phyloP scores from a whole-genome alignment of 2,329 filamentous ascomycete species.

The Trichoderma koningiopsis region DNA sequence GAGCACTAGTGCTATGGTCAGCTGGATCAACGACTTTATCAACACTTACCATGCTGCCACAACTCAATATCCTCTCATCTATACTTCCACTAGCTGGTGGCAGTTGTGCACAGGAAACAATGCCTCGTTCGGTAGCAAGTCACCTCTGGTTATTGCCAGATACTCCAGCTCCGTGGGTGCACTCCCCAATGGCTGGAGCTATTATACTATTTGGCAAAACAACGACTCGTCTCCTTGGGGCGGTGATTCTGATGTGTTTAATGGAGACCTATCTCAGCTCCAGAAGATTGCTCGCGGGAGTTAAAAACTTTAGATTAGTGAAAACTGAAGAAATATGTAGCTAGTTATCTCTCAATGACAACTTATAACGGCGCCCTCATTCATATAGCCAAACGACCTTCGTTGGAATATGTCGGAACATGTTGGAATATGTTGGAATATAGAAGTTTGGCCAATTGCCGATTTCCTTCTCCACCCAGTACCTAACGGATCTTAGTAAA shows the following conservation, averaged over 20 bases:
- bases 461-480: fast-evolving
- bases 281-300: slow-evolving; percentile 30
- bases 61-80: slow-evolving; percentile 54
- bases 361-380: neutral
- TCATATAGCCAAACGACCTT: neutral
- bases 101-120: slow-evolving; percentile 53
- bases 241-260: slow-evolving; percentile 32
- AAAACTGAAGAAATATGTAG: neutral
- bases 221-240: slow-evolving; percentile 29
- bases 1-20: slow-evolving; percentile 48
- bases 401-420: neutral
- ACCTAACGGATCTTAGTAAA: too few species aligned
- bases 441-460: neutral
- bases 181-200: slow-evolving; percentile 54
- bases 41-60: slow-evolving; percentile 51
- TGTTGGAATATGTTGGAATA: neutral
- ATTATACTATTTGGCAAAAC: slow-evolving; percentile 52
- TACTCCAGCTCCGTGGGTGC: slow-evolving; percentile 47
- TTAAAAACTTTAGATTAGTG: neutral
- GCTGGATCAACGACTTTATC: slow-evolving; percentile 57
- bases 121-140: slow-evolving; percentile 47
- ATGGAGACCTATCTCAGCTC: slow-evolving; percentile 29
- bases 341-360: neutral
- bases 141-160: slow-evolving; percentile 51
- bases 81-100: slow-evolving; percentile 58